phyloP scores from a whole-genome alignment of 768 basidiomycete genomes.

The Leccinellum albellum region DNA sequence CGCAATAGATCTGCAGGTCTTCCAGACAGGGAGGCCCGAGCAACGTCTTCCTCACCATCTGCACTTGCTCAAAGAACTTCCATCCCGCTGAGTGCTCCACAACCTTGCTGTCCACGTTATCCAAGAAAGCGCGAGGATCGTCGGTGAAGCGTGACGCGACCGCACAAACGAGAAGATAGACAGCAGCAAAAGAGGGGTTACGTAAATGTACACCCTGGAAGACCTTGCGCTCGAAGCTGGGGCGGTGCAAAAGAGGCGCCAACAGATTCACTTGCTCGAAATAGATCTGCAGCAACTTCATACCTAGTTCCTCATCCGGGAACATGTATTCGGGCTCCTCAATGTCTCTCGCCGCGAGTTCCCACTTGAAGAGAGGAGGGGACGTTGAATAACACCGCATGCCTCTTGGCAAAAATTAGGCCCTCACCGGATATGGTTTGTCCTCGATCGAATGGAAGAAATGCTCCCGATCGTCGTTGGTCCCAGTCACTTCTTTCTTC shows the following conservation, averaged over 20 bases:
- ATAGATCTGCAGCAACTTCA: constrained; percentile 55
- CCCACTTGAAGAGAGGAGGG: constrained; percentile 23
- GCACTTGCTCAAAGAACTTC: constrained; percentile 49
- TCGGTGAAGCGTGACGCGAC: constrained; percentile 53
- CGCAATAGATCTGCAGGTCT: constrained; percentile 68
- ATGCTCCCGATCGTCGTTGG: constrained; percentile 15
- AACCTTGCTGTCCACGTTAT: constrained; percentile 27
- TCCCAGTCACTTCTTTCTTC: constrained; percentile 54
- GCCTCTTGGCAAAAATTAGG: background rate
- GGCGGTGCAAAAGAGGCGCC: constrained; percentile 69
- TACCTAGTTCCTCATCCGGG: constrained; percentile 49
- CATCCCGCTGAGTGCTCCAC: constrained; percentile 47
- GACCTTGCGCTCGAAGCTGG: constrained; percentile 56
- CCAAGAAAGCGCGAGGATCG: constrained; percentile 52
- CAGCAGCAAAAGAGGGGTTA: constrained; percentile 51
- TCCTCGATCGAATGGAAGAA: background rate
- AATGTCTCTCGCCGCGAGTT: constrained; percentile 18
- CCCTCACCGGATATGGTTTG: constrained; percentile 23
- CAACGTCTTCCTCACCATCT: constrained; percentile 55
- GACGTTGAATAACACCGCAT: background rate
- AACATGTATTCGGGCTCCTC: constrained; percentile 37
- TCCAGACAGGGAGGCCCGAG: constrained; percentile 56
- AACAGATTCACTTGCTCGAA: constrained; percentile 57
- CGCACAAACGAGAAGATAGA: constrained; percentile 70
- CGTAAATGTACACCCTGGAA: constrained; percentile 45